Evolutionary conservation across 345 rosid genomes (phyloP).

Genomic region (Turnera subulata): DNA sequence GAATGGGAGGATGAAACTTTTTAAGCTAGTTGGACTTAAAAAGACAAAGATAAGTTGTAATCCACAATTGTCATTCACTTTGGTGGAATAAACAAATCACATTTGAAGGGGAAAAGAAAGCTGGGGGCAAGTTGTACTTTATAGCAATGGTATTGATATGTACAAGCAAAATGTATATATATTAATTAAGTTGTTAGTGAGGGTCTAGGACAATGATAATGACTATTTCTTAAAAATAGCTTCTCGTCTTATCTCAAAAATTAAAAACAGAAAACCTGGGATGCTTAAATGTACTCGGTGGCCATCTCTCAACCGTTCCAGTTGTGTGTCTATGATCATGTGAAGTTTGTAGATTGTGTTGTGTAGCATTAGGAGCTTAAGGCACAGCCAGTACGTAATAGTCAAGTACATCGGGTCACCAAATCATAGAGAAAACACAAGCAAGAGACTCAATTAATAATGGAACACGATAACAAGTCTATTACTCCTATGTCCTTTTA

Average conservation of each 20-base stretch:
- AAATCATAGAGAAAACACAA: too few relatives aligned
- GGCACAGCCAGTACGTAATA: too few relatives aligned
- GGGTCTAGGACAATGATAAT: slow-evolving; percentile 17
- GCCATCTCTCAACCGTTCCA: too few relatives aligned
- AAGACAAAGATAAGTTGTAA: slow-evolving; percentile 31
- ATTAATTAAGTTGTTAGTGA: slow-evolving; percentile 10
- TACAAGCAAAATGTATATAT: slow-evolving; percentile 16
- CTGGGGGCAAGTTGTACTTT: slow-evolving; percentile 23
- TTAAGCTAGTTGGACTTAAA: slow-evolving; percentile 23
- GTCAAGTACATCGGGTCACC: too few relatives aligned
- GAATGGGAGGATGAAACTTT: slow-evolving; percentile 11
- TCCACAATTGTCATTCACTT: slow-evolving; percentile 22
- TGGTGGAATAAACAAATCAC: slow-evolving; percentile 8
- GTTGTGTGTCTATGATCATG: too few relatives aligned
- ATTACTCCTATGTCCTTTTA: too few relatives aligned
- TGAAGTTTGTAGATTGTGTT: too few relatives aligned
- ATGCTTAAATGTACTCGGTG: too few relatives aligned
- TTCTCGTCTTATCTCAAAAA: too few relatives aligned
- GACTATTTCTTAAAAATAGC: slow-evolving; percentile 22
- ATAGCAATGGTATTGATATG: slow-evolving; percentile 26
- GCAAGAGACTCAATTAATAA: too few relatives aligned
- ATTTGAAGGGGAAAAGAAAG: slow-evolving; percentile 3
- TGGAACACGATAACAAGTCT: too few relatives aligned
- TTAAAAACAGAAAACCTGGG: slow-evolving; percentile 8
- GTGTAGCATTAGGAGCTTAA: too few relatives aligned